Base-by-base conservation (phyloP, 2,329 filamentous ascomycete species). In the Elsinoe batatas region DNA sequence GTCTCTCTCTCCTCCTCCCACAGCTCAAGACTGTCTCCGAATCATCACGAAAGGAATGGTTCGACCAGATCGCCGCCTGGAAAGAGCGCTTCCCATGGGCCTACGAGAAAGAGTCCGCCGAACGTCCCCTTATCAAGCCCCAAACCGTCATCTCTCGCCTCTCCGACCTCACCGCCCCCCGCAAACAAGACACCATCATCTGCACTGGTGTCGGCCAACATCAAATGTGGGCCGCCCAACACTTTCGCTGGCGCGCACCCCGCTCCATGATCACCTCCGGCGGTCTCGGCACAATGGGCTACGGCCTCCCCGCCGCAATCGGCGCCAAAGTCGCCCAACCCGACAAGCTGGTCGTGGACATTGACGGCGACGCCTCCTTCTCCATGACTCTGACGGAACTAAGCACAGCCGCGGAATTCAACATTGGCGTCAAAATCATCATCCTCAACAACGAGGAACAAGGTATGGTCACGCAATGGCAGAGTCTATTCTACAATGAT, bases 391-490 rank as follows among this genome's bases (percentile, higher is more conserved):
- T 96, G 58, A 96, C 91, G 1, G 93, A 98, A 75, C 83, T 98
- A 54, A 88, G 87, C 44, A 96, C 91, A 1, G 91, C 91, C 40
- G 82, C 87, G 7, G 91, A 98, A 74, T 97, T 97, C 78, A 88
- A 93, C 75, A 96, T 97, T 69, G 91, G 88, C 61, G 85, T 95
- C 71, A 97, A 97, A 80, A 80, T 97, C 58, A 89, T 97, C 64
- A 79, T 97, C 22, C 73, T 98, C 56, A 97, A 97, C 78, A 98
- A 95, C 72, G 90, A 95, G 71, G 90, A 97, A 73, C 91, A 96
- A 74, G 91, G 91, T 54, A 97, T 97, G 91, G 91, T 97, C 42
- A 96, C 91, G 1, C 91, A 96, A 75, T 97, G 91, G 91, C 91
- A 97, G 74, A 91, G 89, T 65, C 82, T 97, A 62, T 97, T 97